Conservation (phyloP, 169 alveolate genomes). For the Eimeria necatrix region DNA sequence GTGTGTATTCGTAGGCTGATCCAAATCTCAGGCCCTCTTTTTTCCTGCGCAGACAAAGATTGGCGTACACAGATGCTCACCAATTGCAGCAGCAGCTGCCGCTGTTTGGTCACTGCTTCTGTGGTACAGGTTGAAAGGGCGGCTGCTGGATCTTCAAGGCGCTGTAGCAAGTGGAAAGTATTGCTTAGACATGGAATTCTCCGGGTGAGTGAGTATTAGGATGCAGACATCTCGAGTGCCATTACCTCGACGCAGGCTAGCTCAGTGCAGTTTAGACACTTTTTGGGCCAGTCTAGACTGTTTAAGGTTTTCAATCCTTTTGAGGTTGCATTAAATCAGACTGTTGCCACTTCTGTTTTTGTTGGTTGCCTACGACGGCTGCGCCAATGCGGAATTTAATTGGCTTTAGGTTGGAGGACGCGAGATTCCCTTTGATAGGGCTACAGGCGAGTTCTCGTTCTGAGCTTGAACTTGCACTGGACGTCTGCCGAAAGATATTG, state of each 20-base stretch:
- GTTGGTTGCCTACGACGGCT: neutral
- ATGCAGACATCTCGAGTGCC: too few species aligned
- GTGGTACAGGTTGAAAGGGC: slow-evolving; percentile 4
- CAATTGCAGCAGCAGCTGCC: too few species aligned
- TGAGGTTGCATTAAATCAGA: neutral
- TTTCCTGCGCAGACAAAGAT: too few species aligned
- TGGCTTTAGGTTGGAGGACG: slow-evolving; percentile 29
- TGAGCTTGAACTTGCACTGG: neutral
- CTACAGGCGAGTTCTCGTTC: slow-evolving; percentile 12
- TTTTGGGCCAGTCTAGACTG: too few species aligned
- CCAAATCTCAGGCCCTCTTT: too few species aligned
- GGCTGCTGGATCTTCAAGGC: neutral
- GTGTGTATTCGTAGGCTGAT: neutral
- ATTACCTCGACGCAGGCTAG: too few species aligned
- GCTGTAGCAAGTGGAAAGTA: slow-evolving; percentile 47
- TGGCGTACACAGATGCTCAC: too few species aligned
- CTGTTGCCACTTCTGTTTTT: neutral
- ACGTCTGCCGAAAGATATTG: too few species aligned
- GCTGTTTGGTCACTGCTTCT: too few species aligned
- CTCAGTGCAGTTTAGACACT: too few species aligned
- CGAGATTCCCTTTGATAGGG: slow-evolving; percentile 48
- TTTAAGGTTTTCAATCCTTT: neutral
- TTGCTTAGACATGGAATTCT: slow-evolving; percentile 23
- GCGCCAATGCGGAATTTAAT: too few species aligned
- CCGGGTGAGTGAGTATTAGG: neutral